Conservation (phyloP, 768 basidiomycete genomes). For the Hypsizygus marmoreus region DNA sequence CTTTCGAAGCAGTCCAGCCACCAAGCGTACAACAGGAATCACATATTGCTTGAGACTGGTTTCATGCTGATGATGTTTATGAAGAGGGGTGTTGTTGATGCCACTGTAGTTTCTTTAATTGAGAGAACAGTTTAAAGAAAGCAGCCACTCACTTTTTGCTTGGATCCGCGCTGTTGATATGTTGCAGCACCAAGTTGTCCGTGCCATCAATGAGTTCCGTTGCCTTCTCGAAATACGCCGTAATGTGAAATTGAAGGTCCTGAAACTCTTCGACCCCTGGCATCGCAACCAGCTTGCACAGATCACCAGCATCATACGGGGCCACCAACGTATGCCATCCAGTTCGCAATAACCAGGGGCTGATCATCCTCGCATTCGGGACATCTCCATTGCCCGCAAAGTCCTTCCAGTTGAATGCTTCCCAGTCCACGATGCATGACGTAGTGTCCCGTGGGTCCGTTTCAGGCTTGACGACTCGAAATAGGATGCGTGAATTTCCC, state of each 20-base stretch:
- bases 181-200: slow-evolving; percentile 17
- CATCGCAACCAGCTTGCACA: slow-evolving; percentile 1
- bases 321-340: slow-evolving; percentile 5
- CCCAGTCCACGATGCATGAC: no score
- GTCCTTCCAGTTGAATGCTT: no score
- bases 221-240: slow-evolving; percentile 8
- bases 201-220: no score
- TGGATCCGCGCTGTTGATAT: slow-evolving; percentile 12
- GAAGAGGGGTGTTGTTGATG: slow-evolving; percentile 25
- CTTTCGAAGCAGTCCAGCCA: slow-evolving; percentile 13
- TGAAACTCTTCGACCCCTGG: neutral
- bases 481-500: no score
- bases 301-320: neutral
- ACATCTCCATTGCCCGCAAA: no score
- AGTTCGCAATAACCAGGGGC: no score
- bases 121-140: no score
- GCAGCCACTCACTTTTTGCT: slow-evolving; percentile 13
- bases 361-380: no score
- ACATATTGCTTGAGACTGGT: slow-evolving; percentile 18
- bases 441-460: no score
- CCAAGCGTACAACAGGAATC: neutral
- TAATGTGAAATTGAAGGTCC: neutral
- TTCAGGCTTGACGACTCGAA: no score
- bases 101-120: slow-evolving; percentile 14
- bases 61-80: slow-evolving; percentile 14